Percentiles rank a stretch among this genome's conserved stretches.
phyloP scores from a whole-genome alignment of 2,329 filamentous ascomycete species.

The Knoxdaviesia proteae region DNA sequence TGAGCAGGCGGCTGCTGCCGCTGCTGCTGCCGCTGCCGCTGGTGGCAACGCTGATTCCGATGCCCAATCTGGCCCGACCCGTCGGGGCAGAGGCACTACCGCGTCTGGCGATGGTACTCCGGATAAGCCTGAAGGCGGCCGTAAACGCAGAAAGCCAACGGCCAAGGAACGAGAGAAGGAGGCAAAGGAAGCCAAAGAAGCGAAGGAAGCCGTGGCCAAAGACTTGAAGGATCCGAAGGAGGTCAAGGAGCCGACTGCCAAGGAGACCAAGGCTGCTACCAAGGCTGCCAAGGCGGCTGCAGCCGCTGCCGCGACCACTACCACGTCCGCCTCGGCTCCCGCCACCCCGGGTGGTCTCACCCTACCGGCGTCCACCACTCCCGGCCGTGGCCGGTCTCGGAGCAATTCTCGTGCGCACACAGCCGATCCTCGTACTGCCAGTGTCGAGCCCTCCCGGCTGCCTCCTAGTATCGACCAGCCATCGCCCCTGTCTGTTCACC shows the following conservation, averaged over 20 bases:
- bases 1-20: conserved; percentile 20
- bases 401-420: conserved; percentile 30
- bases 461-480: conserved; percentile 23
- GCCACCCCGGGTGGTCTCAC: conserved; percentile 12
- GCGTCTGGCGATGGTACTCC: conserved; percentile 20
- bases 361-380: conserved; percentile 23
- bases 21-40: too few relatives aligned
- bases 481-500: too few relatives aligned
- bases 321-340: not conserved
- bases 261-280: conserved; percentile 8
- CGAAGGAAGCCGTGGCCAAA: conserved; percentile 12
- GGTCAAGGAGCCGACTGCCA: conserved; percentile 18
- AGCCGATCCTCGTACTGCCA: conserved; percentile 17
- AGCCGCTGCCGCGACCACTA: conserved; percentile 1
- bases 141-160: conserved; percentile 2
- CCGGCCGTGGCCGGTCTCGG: conserved; percentile 27
- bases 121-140: conserved; percentile 1
- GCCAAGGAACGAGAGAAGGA: conserved; percentile 23
- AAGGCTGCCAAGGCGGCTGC: conserved; percentile 19
- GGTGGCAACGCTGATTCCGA: conserved; percentile 29
- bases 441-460: conserved; percentile 18
- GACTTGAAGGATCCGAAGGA: conserved; percentile 18
- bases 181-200: conserved; percentile 16
- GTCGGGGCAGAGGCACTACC: conserved; percentile 10
- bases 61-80: not conserved